phyloP scores from a whole-genome alignment of 2,329 filamentous ascomycete genomes.

The Colletotrichum camelliae region DNA sequence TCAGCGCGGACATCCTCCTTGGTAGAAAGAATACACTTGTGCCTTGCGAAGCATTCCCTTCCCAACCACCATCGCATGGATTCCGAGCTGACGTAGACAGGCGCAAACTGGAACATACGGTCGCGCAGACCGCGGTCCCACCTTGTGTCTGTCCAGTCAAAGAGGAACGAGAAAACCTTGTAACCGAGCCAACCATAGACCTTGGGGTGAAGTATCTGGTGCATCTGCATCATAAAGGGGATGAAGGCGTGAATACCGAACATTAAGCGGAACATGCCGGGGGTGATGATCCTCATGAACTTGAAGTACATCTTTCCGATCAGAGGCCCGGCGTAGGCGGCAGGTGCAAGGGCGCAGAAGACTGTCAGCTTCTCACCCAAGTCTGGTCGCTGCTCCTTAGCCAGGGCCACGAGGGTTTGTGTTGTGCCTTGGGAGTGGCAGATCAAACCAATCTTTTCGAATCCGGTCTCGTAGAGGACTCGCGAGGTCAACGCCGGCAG shows the following conservation, averaged over 20 bases:
- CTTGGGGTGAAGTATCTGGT: slow-evolving; percentile 65
- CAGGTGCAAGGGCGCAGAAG: slow-evolving; percentile 90
- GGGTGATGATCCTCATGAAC: slow-evolving; percentile 84
- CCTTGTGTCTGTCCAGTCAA: slow-evolving; percentile 82
- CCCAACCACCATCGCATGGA: slow-evolving; percentile 97
- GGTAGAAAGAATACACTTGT: slow-evolving; percentile 87
- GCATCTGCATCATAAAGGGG: slow-evolving; percentile 90
- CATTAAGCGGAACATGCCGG: slow-evolving; percentile 76
- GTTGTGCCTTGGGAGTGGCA: slow-evolving; percentile 93
- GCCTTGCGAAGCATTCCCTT: slow-evolving; percentile 76
- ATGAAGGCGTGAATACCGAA: slow-evolving; percentile 96
- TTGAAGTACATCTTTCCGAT: slow-evolving; percentile 90
- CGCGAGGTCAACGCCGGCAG: slow-evolving; percentile 81
- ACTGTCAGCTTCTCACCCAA: slow-evolving; percentile 83
- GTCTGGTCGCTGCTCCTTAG: slow-evolving; percentile 88
- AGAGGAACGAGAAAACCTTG: slow-evolving; percentile 86
- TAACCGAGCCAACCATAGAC: slow-evolving; percentile 87
- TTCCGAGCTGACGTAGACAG: slow-evolving; percentile 88
- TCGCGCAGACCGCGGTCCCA: slow-evolving; percentile 84
- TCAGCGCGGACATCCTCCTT: slow-evolving; percentile 70
- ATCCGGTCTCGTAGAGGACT: slow-evolving; percentile 82
- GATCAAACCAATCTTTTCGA: slow-evolving; percentile 81
- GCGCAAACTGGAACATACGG: slow-evolving; percentile 90
- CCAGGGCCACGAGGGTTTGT: slow-evolving; percentile 84
- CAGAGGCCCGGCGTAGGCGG: slow-evolving; percentile 86